A percentile compares a stretch with the other conserved stretches of the same genome.
Evolutionary conservation across 1,284 basidiomycete genomes (phyloP).

Genomic region (Rhizoctonia solani): DNA sequence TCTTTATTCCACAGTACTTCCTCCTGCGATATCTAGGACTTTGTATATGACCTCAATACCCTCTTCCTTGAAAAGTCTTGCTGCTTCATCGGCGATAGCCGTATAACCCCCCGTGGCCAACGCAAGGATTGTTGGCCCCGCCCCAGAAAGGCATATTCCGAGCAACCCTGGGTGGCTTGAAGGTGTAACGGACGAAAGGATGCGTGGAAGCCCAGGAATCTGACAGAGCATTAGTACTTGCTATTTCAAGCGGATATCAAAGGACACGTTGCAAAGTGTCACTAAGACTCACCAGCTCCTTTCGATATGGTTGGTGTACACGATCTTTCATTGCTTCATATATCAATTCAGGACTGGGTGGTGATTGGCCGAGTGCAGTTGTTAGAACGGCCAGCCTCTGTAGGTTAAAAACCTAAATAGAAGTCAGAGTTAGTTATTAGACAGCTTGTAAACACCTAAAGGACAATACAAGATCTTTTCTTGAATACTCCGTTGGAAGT

Average conservation of each 20-base stretch:
- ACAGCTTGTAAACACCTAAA: not conserved
- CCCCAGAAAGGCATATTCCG: conserved; percentile 97
- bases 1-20: conserved; percentile 45
- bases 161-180: conserved; percentile 88
- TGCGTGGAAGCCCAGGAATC: conserved; percentile 94
- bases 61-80: conserved; percentile 70
- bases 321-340: conserved; percentile 99
- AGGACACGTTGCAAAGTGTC: not conserved
- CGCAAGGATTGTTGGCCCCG: conserved; percentile 96
- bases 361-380: conserved; percentile 86
- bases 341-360: conserved; percentile 91
- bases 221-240: conserved; percentile 46
- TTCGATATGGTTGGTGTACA: conserved; percentile 96
- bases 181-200: conserved; percentile 87
- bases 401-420: conserved; percentile 88
- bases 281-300: conserved; percentile 66
- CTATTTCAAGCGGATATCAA: conserved; percentile 14
- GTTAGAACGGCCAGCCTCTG: conserved; percentile 98
- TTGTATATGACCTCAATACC: conserved; percentile 85
- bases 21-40: conserved; percentile 65
- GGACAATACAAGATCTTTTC: conserved; percentile 83
- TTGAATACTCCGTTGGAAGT: conserved; percentile 80
- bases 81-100: conserved; percentile 79
- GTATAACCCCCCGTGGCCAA: conserved; percentile 89
- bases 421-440: conserved; percentile 11